Conservation (phyloP, 192 early-diverging fungal genomes). For the Bifiguratus adelaidae region DNA sequence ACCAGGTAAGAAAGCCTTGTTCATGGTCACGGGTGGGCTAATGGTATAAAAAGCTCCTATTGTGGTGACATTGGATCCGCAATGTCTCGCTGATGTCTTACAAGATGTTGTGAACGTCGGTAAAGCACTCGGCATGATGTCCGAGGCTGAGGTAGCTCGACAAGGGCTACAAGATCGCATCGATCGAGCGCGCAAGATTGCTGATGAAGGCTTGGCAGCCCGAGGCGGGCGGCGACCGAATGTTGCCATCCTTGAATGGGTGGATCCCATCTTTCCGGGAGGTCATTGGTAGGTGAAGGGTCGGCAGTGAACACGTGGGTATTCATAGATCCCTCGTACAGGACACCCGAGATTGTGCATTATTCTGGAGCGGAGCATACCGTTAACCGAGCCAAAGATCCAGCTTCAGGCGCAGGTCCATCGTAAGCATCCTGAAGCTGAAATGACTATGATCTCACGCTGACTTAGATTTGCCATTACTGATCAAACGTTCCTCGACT, state of each 20-base stretch:
- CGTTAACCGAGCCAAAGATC: conserved; percentile 19
- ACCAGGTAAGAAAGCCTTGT: conserved; percentile 14
- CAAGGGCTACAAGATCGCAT: conserved; percentile 19
- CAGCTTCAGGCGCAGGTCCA: conserved; percentile 16
- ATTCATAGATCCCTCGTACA: background rate
- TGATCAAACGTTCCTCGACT: conserved; percentile 8
- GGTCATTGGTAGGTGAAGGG: conserved; percentile 26
- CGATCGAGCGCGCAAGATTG: conserved; percentile 15
- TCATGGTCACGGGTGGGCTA: background rate
- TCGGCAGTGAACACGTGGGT: no score
- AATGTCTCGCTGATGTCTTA: conserved; percentile 26
- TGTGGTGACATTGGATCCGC: conserved; percentile 6
- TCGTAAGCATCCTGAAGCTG: conserved; percentile 15
- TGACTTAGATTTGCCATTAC: conserved; percentile 20
- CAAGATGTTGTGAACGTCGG: conserved; percentile 31
- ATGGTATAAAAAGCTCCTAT: background rate
- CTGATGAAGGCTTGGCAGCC: background rate
- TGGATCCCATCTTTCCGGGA: conserved; percentile 33
- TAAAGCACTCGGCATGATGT: conserved; percentile 13
- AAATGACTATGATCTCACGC: background rate
- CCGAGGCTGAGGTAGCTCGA: conserved; percentile 15
- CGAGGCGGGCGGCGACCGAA: conserved; percentile 14
- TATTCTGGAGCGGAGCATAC: conserved; percentile 31
- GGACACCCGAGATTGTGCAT: conserved; percentile 35
- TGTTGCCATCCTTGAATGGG: conserved; percentile 39